Evolutionary conservation across 2,329 filamentous ascomycete species (phyloP), one percentile per base, ranked within the genome.

Genomic region (Fusarium dlaminii): DNA sequence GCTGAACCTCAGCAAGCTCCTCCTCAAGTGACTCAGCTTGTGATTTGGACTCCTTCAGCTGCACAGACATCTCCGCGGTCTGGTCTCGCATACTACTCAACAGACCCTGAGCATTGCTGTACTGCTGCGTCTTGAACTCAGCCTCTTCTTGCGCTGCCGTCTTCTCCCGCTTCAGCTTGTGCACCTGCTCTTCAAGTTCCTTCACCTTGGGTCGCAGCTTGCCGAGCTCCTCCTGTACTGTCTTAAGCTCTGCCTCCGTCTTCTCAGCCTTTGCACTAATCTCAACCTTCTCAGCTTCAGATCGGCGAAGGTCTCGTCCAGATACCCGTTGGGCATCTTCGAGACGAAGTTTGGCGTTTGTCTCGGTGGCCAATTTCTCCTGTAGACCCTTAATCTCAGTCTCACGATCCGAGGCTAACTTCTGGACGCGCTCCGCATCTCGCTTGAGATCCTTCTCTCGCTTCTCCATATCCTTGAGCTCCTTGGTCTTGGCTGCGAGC

Each of bases 71-170:
- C 84, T 99, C 96, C 4, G 93, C 90, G 1, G 92, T 93, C 84
- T 98, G 95, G 77, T 98, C 95, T 69, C 95, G 93, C 94, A 98
- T 96, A 80, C 94, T 97, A 77, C 92, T 92, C 81, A 98, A 91
- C 20, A 98, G 84, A 57, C 92, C 93, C 81, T 98, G 94, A 1
- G 94, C 93, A 75, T 92, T 97, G 60, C 90, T 89, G 79, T 97
- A 95, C 82, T 98, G 94, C 43, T 94, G 93, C 5, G 90, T 89
- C 85, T 96, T 97, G 68, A 98, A 88, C 62, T 95, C 90, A 1
- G 93, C 89, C 77, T 98, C 95, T 74, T 98, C 94, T 46, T 91
- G 89, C 27, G 95, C 85, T 24, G 87, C 86, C 11, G 87, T 87
- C 37, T 91, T 89, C 72, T 98, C 93, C 36, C 89, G 89, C 55